Base-by-base conservation (phyloP, 2,329 filamentous ascomycete genomes). In the Pestalotiopsis sp. region DNA sequence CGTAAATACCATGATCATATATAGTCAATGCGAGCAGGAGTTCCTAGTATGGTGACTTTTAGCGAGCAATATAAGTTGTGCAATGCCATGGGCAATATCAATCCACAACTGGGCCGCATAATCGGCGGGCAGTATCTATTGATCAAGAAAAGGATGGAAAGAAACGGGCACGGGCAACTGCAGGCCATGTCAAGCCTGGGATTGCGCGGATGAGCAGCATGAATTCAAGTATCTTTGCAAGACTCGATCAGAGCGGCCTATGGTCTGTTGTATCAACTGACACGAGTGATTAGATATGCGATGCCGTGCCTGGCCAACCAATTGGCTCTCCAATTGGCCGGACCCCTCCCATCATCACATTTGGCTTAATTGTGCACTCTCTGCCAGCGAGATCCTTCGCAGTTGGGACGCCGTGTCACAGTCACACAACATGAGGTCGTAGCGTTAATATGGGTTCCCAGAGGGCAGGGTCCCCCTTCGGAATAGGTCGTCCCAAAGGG, bases 371-470 rank as follows among this genome's bases (percentile, higher is more conserved):
- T 39, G 17, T 36, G 11, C 27, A 61, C 17, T 52, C 7, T 20
- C 20, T n/a, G 45, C 20, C 9, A 52, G 17, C 14, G 17, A 23
- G 45, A 52, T 52, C 45, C 17, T 20, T 52, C n/a, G 45, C 45
- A 52, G 17, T 61, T 27, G 14, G 36, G 27, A 9, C 20, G 59
- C 59, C 36, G 59, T 61, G 59, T 38, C n/a, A 61, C 14, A 49
- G 74, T 77, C 65, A 67, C 72, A 78, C 76, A 45, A 67, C 76
- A 73, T 76, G 20, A 60, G 71, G 69, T 69, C 69, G 70, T 71
- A 69, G 69, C 72, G 73, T 71, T 70, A 75, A 52, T 74, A 73
- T 73, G 59, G 11, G 27, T 72, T 74, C 71, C 75, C 75, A 77
- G 72, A 73, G 73, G 74, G 73, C 70, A 71, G 75, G 75, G 73